phyloP scores from a whole-genome alignment of 2,329 filamentous ascomycete species.

The Colletotrichum liaoningense region DNA sequence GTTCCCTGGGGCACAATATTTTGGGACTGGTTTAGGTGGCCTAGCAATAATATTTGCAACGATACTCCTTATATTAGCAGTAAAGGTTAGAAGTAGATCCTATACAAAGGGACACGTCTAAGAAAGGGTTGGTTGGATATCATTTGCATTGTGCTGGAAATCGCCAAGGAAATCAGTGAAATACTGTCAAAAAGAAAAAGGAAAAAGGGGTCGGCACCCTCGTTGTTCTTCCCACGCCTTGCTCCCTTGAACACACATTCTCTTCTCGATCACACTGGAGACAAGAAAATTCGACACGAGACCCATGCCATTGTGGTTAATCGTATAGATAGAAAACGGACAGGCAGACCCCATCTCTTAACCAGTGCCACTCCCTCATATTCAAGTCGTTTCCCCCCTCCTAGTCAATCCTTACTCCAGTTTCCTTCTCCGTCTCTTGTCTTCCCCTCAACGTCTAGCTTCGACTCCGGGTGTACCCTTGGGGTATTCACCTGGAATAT shows the following conservation, averaged over 20 bases:
- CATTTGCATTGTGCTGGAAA: not conserved
- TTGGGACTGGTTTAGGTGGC: constrained; percentile 50
- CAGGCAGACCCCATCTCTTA: not conserved
- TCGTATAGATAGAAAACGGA: not conserved
- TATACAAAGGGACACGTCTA: not conserved
- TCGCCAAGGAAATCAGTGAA: not conserved
- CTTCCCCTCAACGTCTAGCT: constrained; percentile 1
- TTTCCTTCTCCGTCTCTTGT: not conserved
- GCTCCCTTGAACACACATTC: not conserved
- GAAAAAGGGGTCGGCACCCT: not conserved
- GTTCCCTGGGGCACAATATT: constrained; percentile 52
- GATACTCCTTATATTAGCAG: not conserved
- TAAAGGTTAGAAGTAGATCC: not conserved
- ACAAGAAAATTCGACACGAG: not conserved
- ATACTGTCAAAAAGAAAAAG: not conserved
- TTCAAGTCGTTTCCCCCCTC: not conserved
- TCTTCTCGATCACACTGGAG: not conserved
- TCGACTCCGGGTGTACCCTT: constrained; percentile 39
- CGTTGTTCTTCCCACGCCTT: not conserved
- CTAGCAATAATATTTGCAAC: not conserved
- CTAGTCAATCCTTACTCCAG: not conserved
- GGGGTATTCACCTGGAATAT: constrained; percentile 77
- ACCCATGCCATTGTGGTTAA: not conserved
- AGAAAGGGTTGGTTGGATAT: too few species aligned
- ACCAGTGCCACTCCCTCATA: not conserved